Base-by-base conservation (phyloP, 2,329 filamentous ascomycete genomes). In the Rhinocladiella similis region DNA sequence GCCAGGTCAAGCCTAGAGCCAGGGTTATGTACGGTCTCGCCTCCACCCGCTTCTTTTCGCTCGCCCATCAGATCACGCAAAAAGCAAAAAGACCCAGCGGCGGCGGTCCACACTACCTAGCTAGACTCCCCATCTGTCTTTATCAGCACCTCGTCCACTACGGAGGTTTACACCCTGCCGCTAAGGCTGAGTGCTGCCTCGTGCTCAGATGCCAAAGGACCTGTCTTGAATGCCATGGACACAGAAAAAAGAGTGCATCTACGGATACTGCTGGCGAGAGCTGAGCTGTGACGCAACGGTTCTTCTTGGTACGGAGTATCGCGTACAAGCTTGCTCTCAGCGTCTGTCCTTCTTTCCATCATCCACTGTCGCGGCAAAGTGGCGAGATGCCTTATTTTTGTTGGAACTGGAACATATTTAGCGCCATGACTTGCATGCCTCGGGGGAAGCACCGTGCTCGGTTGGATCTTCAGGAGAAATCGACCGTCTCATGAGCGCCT, bases 381-480 rank as follows among this genome's bases (percentile, higher is more conserved):
- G 43, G 43, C 43, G 20, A 29, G 43, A 22, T 46, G 12, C 43
- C 9, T 29, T 22, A 33, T 50, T 48, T 42, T 12, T 9, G 6
- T 12, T 33, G 29, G 29, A 33, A 12, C 29, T 33, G 29, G 42
- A 18, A 33, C 35, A 22, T 56, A 19, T 20, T 41, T 59, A 51
- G 48, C 50, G 49, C 41, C 33, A 49, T 50, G 45, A 48, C 53
- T 54, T 60, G 49, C 57, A 47, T 20, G 3, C 22, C 19, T 33
- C 36, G 33, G 20, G n/a, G 25, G 43, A 41, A 43, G 46, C 25
- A 25, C n/a, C 39, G 33, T 18, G 35, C 22, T 42, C 22, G 42
- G 18, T 50, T 56, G 22, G 56, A 61, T 54, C 29, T 54, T 59
- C 50, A 54, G 56, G 56, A 56, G 56, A 56, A 35, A 33, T 33